phyloP scores from a whole-genome alignment of 2,329 filamentous ascomycete genomes.

The Fusarium sp. region DNA sequence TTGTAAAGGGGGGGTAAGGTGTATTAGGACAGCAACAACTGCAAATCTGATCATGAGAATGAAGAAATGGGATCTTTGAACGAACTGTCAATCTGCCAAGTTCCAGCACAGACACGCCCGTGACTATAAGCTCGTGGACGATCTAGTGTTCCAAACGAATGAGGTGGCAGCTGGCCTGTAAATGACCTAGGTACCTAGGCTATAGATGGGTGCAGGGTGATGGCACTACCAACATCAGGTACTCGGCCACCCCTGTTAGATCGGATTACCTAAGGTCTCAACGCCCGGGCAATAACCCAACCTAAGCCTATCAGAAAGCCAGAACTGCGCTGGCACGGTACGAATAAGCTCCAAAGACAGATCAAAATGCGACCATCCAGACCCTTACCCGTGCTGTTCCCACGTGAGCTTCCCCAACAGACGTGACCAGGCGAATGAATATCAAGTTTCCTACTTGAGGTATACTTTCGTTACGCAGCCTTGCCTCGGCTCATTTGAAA shows the following conservation, averaged over 20 bases:
- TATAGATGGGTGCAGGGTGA: constrained; percentile 17
- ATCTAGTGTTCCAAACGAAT: constrained; percentile 21
- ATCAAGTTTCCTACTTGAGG: background rate
- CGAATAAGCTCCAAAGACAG: constrained; percentile 13
- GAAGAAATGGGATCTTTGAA: background rate
- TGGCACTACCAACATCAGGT: background rate
- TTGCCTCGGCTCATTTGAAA: constrained; percentile 8
- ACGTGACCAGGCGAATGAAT: constrained; percentile 17
- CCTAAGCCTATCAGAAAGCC: background rate
- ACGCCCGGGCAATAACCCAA: background rate
- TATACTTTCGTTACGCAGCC: constrained; percentile 1
- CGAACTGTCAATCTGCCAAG: background rate
- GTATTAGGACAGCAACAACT: background rate
- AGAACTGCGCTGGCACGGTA: background rate
- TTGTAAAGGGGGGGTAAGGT: background rate
- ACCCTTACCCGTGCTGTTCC: constrained; percentile 32
- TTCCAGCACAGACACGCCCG: background rate
- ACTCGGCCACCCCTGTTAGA: background rate
- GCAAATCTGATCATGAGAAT: background rate
- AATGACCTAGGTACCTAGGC: background rate
- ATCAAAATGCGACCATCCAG: constrained; percentile 7
- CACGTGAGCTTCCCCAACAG: constrained; percentile 41
- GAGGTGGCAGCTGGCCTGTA: constrained; percentile 31
- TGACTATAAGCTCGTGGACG: background rate
- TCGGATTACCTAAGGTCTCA: constrained; percentile 21